Percentiles rank a stretch among this genome's conserved stretches.
Evolutionary conservation across 306 rosid species (phyloP).

Genomic region (Fragaria nilgerrensis): DNA sequence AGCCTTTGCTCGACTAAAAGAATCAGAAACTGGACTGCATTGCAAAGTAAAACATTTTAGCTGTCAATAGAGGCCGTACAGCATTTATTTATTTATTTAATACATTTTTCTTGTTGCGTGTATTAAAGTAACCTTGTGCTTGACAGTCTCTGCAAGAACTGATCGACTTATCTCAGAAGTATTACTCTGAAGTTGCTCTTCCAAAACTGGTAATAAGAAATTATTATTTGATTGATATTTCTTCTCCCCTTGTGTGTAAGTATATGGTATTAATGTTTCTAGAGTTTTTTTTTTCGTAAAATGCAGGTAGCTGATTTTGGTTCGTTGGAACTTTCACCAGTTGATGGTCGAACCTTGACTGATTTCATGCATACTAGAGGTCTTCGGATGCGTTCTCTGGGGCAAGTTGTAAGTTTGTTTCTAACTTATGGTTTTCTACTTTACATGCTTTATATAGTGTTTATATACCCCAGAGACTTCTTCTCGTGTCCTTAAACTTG

Average conservation of each 20-base stretch:
- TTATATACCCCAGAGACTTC: conserved; percentile 9
- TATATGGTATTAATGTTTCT: conserved; percentile 31
- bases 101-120: conserved; percentile 9
- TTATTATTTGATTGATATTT: conserved; percentile 32
- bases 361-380: conserved; percentile 99
- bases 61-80: conserved; percentile 11
- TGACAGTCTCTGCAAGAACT: conserved; percentile 85
- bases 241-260: conserved; percentile 19
- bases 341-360: conserved; percentile 97
- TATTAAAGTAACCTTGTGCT: conserved; percentile 33
- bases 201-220: conserved; percentile 84
- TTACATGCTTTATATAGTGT: conserved; percentile 4
- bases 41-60: conserved; percentile 64
- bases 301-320: conserved; percentile 98
- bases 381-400: conserved; percentile 88
- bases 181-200: conserved; percentile 92
- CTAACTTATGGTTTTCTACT: conserved; percentile 1
- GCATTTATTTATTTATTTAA: not conserved
- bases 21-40: conserved; percentile 91
- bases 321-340: conserved; percentile 96
- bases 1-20: conserved; percentile 84
- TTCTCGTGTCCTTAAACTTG: conserved; percentile 17
- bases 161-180: conserved; percentile 66
- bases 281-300: conserved; percentile 23
- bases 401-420: conserved; percentile 81